Conservation (phyloP, 1,139 yeast species). For the Zygoascus meyerae region DNA sequence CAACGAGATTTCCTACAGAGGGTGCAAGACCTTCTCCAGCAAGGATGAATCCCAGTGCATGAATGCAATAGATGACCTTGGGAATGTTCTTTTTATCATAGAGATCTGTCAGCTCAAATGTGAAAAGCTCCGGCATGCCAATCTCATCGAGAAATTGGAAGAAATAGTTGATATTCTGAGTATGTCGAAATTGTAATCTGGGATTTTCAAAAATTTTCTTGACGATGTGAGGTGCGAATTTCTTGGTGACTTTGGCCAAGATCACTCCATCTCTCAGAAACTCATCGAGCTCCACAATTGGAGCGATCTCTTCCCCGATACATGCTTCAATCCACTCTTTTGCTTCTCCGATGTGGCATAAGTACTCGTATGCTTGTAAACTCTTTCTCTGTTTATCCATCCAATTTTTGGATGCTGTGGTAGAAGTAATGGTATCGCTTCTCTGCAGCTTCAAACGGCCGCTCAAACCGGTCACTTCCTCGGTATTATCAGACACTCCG, state of each 20-base stretch:
- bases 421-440: conserved; percentile 27
- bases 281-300: conserved; percentile 54
- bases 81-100: conserved; percentile 92
- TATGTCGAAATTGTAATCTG: conserved; percentile 76
- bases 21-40: conserved; percentile 54
- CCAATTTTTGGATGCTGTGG: conserved; percentile 31
- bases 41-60: conserved; percentile 75
- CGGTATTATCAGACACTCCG: conserved; percentile 32
- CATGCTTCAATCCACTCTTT: conserved; percentile 67
- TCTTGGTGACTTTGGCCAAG: conserved; percentile 71
- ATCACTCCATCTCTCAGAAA: conserved; percentile 76
- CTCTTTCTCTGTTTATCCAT: conserved; percentile 42
- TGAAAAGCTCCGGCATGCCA: conserved; percentile 75
- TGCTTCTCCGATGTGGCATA: conserved; percentile 85
- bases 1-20: conserved; percentile 57
- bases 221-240: conserved; percentile 62
- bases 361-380: conserved; percentile 65
- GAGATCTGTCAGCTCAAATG: conserved; percentile 86
- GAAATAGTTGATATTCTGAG: conserved; percentile 87
- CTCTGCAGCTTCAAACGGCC: conserved; percentile 35
- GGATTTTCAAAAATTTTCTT: conserved; percentile 51
- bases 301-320: conserved; percentile 47
- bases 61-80: conserved; percentile 88
- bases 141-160: conserved; percentile 65
- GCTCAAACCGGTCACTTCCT: conserved; percentile 35